Evolutionary conservation across 1,284 basidiomycete genomes (phyloP).

Genomic region (Omphalotus olearius): DNA sequence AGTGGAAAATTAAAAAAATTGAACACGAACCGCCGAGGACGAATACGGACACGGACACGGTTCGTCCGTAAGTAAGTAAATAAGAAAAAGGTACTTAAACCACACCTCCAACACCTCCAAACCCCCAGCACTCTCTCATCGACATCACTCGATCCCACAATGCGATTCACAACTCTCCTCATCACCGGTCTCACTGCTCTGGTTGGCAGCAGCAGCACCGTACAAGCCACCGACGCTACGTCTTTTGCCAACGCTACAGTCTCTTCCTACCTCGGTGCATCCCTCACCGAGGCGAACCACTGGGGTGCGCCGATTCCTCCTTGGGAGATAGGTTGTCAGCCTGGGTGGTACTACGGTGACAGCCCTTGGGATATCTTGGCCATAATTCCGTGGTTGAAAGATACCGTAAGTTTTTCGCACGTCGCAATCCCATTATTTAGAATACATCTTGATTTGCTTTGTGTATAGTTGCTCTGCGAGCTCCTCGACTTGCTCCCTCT

Average conservation of each 20-base stretch:
- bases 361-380: slow-evolving; percentile 20
- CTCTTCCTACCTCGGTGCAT: slow-evolving; percentile 17
- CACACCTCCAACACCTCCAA: too few species aligned
- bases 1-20: too few species aligned
- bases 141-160: too few species aligned
- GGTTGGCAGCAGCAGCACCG: slow-evolving; percentile 23
- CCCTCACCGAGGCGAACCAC: slow-evolving; percentile 25
- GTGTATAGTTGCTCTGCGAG: slow-evolving; percentile 30
- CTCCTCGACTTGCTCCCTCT: slow-evolving; percentile 29
- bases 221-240: slow-evolving; percentile 1
- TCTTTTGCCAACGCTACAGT: neutral
- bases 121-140: too few species aligned
- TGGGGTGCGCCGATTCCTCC: slow-evolving; percentile 36
- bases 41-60: too few species aligned
- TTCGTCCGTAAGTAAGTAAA: too few species aligned
- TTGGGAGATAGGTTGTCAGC: slow-evolving; percentile 27
- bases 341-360: slow-evolving; percentile 39
- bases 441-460: neutral
- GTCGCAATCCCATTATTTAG: neutral
- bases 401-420: slow-evolving; percentile 20
- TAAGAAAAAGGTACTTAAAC: too few species aligned
- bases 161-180: too few species aligned
- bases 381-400: slow-evolving; percentile 28
- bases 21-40: too few species aligned
- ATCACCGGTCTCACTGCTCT: slow-evolving; percentile 8